Evolutionary conservation across 768 basidiomycete species (phyloP), one percentile per base, ranked within the genome.

Genomic region (Russula sp.): DNA sequence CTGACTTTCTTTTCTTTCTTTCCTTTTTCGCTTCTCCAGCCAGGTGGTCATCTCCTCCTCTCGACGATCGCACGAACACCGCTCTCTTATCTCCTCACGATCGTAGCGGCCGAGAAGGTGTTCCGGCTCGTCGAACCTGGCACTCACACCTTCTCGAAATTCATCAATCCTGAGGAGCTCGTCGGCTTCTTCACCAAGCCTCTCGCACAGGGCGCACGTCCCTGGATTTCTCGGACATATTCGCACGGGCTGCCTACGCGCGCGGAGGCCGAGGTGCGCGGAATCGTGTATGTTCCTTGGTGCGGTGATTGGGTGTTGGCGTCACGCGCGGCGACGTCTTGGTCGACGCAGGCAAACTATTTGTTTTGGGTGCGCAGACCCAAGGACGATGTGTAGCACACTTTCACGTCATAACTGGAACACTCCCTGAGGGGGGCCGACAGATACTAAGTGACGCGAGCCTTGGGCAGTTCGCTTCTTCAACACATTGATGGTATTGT

Each of bases 101-200:
- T 91, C 65, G 76, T 86, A 51, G 75, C 92, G 39, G 96, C 95
- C 1, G 96, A 99, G 74, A 77, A 91, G 50, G 72, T 94, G 62
- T 77, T 95, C 16, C 79, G 87, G 3, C 81, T 90, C 70, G 96
- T 98, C 57, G 77, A 88, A 0, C 81, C 79, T 3, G 94, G 95
- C 9, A 98, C 97, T 10, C 97, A 99, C 75, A 93, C 92, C 0
- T 88, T 91, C 72, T 80, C 84, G 48, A 98, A 99, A 74, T 99
- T 82, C 73, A 77, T 99, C 71, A 89, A 90, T 65, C 91, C 96
- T 4, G 78, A 79, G 1, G 97, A 99, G 71, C 82, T 99, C 11
- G 77, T 89, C 44, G 80, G 79, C 14, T 98, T 92, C 77, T 96
- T 99, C 75, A 79, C 83, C 54, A 75, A 77, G 27, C 84, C 88